phyloP scores from a whole-genome alignment of 345 rosid genomes.

The Psidium friedrichsthalianum region DNA sequence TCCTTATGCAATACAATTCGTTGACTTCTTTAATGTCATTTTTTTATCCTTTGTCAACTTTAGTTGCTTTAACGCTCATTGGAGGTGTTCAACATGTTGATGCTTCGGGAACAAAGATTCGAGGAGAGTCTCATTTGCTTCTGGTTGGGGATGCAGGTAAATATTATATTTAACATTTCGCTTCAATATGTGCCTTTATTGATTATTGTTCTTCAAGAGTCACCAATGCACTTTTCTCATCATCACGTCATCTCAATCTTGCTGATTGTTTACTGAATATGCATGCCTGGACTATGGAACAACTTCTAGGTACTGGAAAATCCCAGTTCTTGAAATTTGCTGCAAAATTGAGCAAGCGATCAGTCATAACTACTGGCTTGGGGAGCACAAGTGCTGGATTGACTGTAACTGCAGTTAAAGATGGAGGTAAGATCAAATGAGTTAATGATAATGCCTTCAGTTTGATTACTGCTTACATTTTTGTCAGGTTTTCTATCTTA shows the following conservation, averaged over 20 bases:
- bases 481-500: background rate
- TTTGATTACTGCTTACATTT: background rate
- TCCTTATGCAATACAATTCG: background rate
- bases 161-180: background rate
- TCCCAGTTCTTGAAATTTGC: conserved; percentile 97
- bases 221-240: background rate
- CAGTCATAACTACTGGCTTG: conserved; percentile 88
- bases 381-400: conserved; percentile 98
- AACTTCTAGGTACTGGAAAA: conserved; percentile 79
- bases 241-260: background rate
- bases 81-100: conserved; percentile 97
- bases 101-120: conserved; percentile 89
- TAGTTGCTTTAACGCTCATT: conserved; percentile 84
- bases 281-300: background rate
- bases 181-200: background rate
- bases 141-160: conserved; percentile 95
- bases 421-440: conserved; percentile 46
- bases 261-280: background rate
- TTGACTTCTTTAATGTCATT: background rate
- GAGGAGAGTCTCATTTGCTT: conserved; percentile 96
- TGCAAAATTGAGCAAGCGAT: conserved; percentile 83
- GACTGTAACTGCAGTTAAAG: conserved; percentile 97
- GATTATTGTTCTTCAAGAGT: background rate
- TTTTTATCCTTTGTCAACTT: conserved; percentile 6
- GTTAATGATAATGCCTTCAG: background rate